Evolutionary conservation across 176 grass and related monocot species (phyloP).

Genomic region (Chloris gayana): DNA sequence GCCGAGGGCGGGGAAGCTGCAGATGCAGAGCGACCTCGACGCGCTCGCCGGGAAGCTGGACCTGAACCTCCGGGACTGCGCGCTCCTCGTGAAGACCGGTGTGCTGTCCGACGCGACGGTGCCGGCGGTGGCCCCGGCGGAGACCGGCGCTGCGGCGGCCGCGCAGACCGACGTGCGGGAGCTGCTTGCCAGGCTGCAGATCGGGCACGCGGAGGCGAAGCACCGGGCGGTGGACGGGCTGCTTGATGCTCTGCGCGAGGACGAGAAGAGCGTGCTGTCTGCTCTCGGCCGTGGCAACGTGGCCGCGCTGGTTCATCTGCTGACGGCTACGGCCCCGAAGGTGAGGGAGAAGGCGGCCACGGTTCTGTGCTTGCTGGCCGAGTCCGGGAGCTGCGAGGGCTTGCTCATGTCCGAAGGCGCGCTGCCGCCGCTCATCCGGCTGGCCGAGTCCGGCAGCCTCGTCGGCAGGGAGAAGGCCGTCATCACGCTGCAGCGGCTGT

Average conservation of each 20-base stretch:
- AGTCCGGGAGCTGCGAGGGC: conserved; percentile 73
- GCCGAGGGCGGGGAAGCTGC: conserved; percentile 59
- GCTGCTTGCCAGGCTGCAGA: conserved; percentile 86
- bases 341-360: conserved; percentile 81
- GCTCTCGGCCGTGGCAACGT: conserved; percentile 80
- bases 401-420: conserved; percentile 81
- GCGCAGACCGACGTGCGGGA: conserved; percentile 67
- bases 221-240: conserved; percentile 78
- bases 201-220: conserved; percentile 91
- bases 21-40: conserved; percentile 97
- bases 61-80: conserved; percentile 86
- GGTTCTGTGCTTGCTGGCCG: conserved; percentile 70
- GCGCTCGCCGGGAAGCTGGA: conserved; percentile 85
- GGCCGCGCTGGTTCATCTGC: conserved; percentile 80
- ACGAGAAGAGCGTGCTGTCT: conserved; percentile 84
- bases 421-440: conserved; percentile 72
- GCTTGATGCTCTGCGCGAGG: conserved; percentile 70
- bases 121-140: conserved; percentile 22
- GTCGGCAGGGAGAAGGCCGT: conserved; percentile 92
- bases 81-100: conserved; percentile 87
- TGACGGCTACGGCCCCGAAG: conserved; percentile 75
- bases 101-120: conserved; percentile 67
- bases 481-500: conserved; percentile 78
- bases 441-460: conserved; percentile 78
- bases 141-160: neutral